Evolutionary conservation across 164 flowering plant genomes (phyloP).

Genomic region (Macadamia tetraphylla): DNA sequence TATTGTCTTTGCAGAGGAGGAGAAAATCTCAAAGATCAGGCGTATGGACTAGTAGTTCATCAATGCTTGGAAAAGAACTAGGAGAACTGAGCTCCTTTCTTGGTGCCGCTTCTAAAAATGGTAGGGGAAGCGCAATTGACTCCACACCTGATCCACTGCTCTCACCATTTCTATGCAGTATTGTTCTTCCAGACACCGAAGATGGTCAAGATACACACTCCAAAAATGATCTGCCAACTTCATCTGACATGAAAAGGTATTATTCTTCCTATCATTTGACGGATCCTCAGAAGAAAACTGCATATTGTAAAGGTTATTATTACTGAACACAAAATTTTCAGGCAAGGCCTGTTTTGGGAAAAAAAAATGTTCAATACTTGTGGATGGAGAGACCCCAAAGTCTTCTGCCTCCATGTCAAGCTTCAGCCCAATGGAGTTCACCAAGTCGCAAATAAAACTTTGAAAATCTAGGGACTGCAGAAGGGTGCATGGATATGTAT

Average conservation of each 20-base stretch:
- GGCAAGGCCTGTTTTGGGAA: too few species aligned
- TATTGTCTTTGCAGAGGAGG: slow-evolving; percentile 41
- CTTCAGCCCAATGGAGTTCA: too few species aligned
- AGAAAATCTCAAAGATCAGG: slow-evolving; percentile 52
- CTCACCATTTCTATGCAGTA: slow-evolving; percentile 49
- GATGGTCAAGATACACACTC: slow-evolving; percentile 25
- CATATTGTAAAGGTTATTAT: too few species aligned
- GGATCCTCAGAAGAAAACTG: background rate
- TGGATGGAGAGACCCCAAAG: too few species aligned
- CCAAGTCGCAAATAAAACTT: too few species aligned
- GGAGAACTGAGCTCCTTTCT: slow-evolving; percentile 38
- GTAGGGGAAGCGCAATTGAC: slow-evolving; percentile 25
- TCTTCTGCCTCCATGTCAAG: too few species aligned
- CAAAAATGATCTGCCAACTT: slow-evolving; percentile 7
- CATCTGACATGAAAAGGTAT: slow-evolving; percentile 39
- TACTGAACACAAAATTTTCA: too few species aligned
- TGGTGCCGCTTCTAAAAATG: slow-evolving; percentile 25
- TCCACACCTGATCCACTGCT: slow-evolving; percentile 64
- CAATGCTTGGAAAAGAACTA: slow-evolving; percentile 42
- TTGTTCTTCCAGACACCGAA: slow-evolving; percentile 23
- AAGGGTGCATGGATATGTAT: too few species aligned
- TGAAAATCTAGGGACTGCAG: too few species aligned
- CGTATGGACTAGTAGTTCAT: slow-evolving; percentile 29
- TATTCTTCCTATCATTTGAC: background rate
- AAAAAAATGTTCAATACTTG: too few species aligned